Percentiles rank a stretch among this genome's conserved stretches.
Conservation (phyloP, 805 yeast genomes). For the Ogataea nitratoaversa region DNA sequence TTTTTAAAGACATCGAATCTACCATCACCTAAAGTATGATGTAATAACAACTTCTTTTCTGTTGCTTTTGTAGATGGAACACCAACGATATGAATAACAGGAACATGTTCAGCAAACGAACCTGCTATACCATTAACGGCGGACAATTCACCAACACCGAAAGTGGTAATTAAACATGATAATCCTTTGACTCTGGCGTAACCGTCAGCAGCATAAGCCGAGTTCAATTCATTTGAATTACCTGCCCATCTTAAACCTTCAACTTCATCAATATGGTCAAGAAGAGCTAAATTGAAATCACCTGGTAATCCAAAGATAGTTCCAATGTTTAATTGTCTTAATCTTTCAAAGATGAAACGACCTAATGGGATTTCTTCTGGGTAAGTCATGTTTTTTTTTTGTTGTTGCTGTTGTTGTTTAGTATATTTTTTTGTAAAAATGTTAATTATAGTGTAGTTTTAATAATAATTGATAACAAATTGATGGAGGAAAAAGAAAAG, state of each 20-base stretch:
- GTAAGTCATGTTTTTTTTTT: conserved; percentile 1
- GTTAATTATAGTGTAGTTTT: too few relatives aligned
- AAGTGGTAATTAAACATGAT: conserved; percentile 68
- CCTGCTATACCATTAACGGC: conserved; percentile 82
- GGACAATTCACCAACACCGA: conserved; percentile 79
- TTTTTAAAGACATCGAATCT: conserved; percentile 70
- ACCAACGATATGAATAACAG: conserved; percentile 74
- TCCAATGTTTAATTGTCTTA: conserved; percentile 59
- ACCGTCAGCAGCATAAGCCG: conserved; percentile 82
- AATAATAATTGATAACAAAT: too few relatives aligned
- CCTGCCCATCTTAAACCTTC: conserved; percentile 78
- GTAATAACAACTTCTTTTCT: conserved; percentile 62
- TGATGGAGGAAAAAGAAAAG: too few relatives aligned
- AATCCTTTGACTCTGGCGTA: conserved; percentile 72
- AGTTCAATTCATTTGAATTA: conserved; percentile 78
- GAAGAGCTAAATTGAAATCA: conserved; percentile 63
- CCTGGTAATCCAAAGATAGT: conserved; percentile 74
- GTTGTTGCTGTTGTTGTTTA: background rate
- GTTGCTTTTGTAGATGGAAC: conserved; percentile 72
- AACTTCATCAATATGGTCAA: conserved; percentile 65
- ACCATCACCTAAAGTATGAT: conserved; percentile 77
- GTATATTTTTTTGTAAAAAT: too few relatives aligned
- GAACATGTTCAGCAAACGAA: conserved; percentile 79
- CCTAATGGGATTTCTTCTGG: conserved; percentile 50
- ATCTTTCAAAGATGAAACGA: conserved; percentile 67